Evolutionary conservation across 352 stramenopile species (phyloP), one percentile per base, ranked within the genome.

Genomic region (Pythium sukuiense): DNA sequence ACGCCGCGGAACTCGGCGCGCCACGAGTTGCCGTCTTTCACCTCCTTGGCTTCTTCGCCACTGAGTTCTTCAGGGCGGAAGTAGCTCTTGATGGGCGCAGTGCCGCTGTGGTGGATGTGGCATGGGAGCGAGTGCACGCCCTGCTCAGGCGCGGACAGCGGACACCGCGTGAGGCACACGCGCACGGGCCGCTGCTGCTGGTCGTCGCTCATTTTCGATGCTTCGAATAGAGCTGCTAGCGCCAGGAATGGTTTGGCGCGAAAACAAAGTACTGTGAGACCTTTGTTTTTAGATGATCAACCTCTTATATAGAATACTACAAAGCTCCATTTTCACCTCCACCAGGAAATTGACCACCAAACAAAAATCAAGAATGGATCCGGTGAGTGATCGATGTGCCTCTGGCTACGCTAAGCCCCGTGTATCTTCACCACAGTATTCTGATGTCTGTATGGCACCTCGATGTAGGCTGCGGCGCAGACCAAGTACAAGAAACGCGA

Each of bases 131-230:
- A 88, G 69, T 95, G 87, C 63, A 95, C 79, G 30, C 65, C 72
- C 54, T 82, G 58, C 41, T 89, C 80, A 1, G 77, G 46, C 8
- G 81, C 63, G 18, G 78, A 77, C 57, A 95, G 68, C 32, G 87
- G 87, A 37, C 84, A 95, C 52, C 87, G 81, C 72, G 85, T 92
- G 54, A 90, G 71, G 70, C 84, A 93, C 46, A 93, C 79, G 41
- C 71, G 70, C 65, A 72, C 57, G 18, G 68, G 68, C 3, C 68
- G 61, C 30, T 59, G 55, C 49, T 73, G 57, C 29, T 30, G 27
- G 45, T 69, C 53, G 59, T 74, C 55, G 58, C 52, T 46, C 59
- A 69, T 65, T 14, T 30, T 46, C 52, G 27, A 1, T 13, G 12
- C 43, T 59, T 27, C 39, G 14, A 45, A 55, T 46, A 12, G 41